Conservation (phyloP, 1,139 yeast species). For the Candida tropicalis region DNA sequence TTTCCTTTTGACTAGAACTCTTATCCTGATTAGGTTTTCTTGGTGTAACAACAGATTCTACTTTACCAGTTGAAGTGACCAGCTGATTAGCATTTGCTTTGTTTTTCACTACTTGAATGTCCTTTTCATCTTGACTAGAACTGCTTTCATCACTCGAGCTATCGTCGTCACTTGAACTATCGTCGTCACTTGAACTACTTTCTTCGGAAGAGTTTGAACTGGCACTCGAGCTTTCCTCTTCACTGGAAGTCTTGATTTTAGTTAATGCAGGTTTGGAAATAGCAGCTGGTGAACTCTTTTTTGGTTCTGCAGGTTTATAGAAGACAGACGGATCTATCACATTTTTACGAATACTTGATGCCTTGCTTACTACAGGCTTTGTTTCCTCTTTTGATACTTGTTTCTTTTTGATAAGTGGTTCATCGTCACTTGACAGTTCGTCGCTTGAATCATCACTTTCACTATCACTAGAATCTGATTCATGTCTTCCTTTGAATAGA, state of each 20-base stretch:
- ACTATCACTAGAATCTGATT: constrained; percentile 5
- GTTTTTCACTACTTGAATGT: no score
- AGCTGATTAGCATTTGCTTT: neutral
- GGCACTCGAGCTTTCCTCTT: constrained; percentile 6
- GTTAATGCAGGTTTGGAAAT: neutral
- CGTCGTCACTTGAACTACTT: constrained; percentile 2
- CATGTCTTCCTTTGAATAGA: constrained; percentile 1
- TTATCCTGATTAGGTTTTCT: neutral
- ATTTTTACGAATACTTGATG: neutral
- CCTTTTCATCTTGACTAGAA: constrained; percentile 14
- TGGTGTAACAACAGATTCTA: neutral
- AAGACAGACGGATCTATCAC: neutral
- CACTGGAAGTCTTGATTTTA: neutral
- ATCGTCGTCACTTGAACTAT: constrained; percentile 6
- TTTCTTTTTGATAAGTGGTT: neutral
- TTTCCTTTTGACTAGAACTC: neutral
- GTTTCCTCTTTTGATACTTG: neutral
- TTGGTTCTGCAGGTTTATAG: neutral
- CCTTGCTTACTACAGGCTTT: neutral
- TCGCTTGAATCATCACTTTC: constrained; percentile 6
- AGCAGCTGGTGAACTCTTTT: neutral
- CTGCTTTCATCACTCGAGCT: constrained; percentile 9
- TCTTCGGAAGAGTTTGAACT: neutral
- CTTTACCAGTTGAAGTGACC: neutral
- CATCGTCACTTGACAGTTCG: constrained; percentile 9